Conservation (phyloP, 495 filamentous ascomycete genomes). For the Astrothelium subdiscretum region DNA sequence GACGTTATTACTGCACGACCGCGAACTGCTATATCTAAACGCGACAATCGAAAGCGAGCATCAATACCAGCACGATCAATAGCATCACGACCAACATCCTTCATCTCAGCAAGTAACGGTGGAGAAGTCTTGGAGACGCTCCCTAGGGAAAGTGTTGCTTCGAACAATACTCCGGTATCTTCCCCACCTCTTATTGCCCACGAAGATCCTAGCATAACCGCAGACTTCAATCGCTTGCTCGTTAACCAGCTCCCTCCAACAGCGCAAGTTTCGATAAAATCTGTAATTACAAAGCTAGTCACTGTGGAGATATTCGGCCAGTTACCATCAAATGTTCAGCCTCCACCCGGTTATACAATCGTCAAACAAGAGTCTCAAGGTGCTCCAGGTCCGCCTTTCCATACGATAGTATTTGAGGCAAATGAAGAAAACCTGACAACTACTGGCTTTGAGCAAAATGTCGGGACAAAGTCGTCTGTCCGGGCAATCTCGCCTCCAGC, state of each 20-base stretch:
- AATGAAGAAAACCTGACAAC: no score
- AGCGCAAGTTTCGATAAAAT: no score
- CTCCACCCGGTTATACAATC: no score
- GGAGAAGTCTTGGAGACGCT: not conserved
- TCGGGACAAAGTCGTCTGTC: no score
- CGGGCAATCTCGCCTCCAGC: no score
- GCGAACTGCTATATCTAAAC: conserved; percentile 6
- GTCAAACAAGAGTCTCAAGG: no score
- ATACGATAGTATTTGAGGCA: no score
- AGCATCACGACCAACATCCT: conserved; percentile 20
- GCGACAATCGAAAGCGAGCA: conserved; percentile 19
- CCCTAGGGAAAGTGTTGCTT: not conserved
- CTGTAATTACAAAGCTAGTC: no score
- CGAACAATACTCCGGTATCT: not conserved
- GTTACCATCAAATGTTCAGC: no score
- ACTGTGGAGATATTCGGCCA: no score
- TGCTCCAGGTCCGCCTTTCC: no score
- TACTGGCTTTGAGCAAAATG: no score
- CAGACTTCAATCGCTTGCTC: not conserved
- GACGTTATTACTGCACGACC: conserved; percentile 41
- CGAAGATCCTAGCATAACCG: not conserved
- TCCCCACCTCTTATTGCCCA: not conserved
- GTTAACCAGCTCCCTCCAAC: not conserved
- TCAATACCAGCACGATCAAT: conserved; percentile 10
- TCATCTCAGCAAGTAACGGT: not conserved